Conservation (phyloP, 148 eudicot species). For the Amaranthus palmeri region DNA sequence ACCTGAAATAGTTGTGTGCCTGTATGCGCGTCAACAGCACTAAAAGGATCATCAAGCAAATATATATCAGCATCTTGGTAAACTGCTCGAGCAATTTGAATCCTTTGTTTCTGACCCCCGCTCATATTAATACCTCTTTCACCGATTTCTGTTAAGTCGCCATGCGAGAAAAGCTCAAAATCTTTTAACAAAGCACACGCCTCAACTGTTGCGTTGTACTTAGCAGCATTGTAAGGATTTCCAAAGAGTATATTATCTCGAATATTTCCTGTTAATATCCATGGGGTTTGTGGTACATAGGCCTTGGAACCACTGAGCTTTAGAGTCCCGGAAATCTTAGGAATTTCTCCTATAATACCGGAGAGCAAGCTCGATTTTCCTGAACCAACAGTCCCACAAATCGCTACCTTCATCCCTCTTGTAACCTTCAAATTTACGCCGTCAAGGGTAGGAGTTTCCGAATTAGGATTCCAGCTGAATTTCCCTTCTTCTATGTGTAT, state of each 20-base stretch:
- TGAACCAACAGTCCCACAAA: slow-evolving; percentile 96
- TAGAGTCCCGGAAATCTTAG: slow-evolving; percentile 56
- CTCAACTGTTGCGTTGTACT: slow-evolving; percentile 58
- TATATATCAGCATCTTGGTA: slow-evolving; percentile 93
- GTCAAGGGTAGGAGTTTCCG: slow-evolving; percentile 57
- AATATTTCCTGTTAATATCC: slow-evolving; percentile 90
- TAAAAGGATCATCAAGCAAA: slow-evolving; percentile 95
- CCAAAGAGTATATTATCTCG: slow-evolving; percentile 92
- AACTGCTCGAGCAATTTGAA: slow-evolving; percentile 96
- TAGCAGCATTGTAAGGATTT: slow-evolving; percentile 49
- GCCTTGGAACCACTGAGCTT: slow-evolving; percentile 86
- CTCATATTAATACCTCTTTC: slow-evolving; percentile 99
- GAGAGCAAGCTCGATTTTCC: slow-evolving; percentile 94
- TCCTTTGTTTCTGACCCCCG: slow-evolving; percentile 97
- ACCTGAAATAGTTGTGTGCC: slow-evolving; percentile 95
- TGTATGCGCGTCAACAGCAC: slow-evolving; percentile 98
- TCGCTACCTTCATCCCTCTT: slow-evolving; percentile 92
- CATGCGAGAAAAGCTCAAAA: slow-evolving; percentile 80
- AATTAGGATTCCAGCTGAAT: slow-evolving; percentile 63
- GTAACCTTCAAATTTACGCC: slow-evolving; percentile 44
- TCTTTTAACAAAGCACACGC: slow-evolving; percentile 89
- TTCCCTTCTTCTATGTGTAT: slow-evolving; percentile 53
- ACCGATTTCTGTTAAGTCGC: slow-evolving; percentile 90
- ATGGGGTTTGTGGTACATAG: slow-evolving; percentile 92
- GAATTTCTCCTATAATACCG: slow-evolving; percentile 80